Percentiles rank a stretch among this genome's conserved stretches.
phyloP scores from a whole-genome alignment of 768 basidiomycete species.

The Leccinum arenicola region DNA sequence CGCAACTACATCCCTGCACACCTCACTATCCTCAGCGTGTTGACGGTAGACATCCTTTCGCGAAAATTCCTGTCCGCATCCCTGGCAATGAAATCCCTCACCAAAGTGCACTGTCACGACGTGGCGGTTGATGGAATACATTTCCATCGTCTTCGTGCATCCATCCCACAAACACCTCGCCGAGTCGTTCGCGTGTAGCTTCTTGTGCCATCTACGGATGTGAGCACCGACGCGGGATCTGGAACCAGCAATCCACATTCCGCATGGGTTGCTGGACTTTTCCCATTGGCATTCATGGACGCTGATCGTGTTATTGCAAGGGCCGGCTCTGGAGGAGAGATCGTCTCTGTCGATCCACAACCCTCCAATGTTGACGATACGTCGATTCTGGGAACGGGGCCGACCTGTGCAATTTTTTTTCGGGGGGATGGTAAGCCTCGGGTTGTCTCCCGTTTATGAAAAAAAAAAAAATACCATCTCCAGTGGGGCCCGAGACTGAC shows the following conservation, averaged over 20 bases:
- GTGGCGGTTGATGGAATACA: conserved; percentile 10
- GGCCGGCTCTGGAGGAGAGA: not conserved
- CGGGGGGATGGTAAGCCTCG: not conserved
- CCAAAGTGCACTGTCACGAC: conserved; percentile 5
- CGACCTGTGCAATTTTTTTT: not conserved
- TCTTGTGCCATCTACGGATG: conserved; percentile 8
- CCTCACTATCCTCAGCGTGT: not conserved
- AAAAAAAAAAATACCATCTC: too few relatives aligned
- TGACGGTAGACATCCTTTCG: conserved; percentile 8
- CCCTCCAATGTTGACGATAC: not conserved
- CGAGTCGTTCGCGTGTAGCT: not conserved
- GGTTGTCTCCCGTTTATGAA: not conserved
- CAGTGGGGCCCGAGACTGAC: too few relatives aligned
- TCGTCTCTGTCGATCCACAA: conserved; percentile 7
- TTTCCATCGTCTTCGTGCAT: not conserved
- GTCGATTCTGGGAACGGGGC: not conserved
- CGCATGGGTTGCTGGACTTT: not conserved
- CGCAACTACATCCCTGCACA: not conserved
- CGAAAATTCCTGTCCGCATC: conserved; percentile 1
- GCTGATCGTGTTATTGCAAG: not conserved
- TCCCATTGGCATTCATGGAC: conserved; percentile 14
- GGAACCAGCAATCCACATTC: conserved; percentile 12
- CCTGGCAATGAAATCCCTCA: conserved; percentile 6
- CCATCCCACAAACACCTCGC: conserved; percentile 6
- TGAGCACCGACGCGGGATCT: conserved; percentile 3